phyloP scores from a whole-genome alignment of 495 filamentous ascomycete genomes.

The Trichocladium uniseriatum region DNA sequence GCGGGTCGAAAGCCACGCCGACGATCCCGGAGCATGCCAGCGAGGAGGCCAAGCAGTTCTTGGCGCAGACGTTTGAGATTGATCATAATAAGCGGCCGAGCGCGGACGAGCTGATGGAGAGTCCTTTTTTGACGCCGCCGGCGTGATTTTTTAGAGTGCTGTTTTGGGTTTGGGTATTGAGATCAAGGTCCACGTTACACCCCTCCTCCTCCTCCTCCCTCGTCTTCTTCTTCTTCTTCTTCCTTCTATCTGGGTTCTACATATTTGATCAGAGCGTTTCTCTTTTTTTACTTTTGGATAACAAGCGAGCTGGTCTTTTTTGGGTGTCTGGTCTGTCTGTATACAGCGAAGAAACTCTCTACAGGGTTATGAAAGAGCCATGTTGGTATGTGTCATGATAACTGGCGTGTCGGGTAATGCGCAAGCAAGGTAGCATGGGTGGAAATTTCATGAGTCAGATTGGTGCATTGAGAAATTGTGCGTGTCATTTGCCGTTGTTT shows the following conservation, averaged over 20 bases:
- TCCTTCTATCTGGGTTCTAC: too few species aligned
- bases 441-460: too few species aligned
- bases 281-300: background rate
- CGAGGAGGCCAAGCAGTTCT: conserved; percentile 74
- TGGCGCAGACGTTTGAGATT: conserved; percentile 85
- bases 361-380: too few species aligned
- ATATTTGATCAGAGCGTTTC: background rate
- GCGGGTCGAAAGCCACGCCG: conserved; percentile 73
- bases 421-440: too few species aligned
- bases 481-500: too few species aligned
- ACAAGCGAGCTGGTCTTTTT: background rate
- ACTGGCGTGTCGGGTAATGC: too few species aligned
- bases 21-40: conserved; percentile 83
- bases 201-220: background rate
- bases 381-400: too few species aligned
- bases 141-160: conserved; percentile 3
- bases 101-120: conserved; percentile 78
- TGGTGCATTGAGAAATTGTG: too few species aligned
- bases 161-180: background rate
- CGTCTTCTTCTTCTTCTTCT: background rate
- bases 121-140: conserved; percentile 63
- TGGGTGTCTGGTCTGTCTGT: too few species aligned
- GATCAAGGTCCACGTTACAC: too few species aligned
- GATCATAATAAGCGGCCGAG: conserved; percentile 86
- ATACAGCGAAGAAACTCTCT: too few species aligned